Evolutionary conservation across 768 basidiomycete species (phyloP), one percentile per base, ranked within the genome.

Genomic region (Russula olivacea): DNA sequence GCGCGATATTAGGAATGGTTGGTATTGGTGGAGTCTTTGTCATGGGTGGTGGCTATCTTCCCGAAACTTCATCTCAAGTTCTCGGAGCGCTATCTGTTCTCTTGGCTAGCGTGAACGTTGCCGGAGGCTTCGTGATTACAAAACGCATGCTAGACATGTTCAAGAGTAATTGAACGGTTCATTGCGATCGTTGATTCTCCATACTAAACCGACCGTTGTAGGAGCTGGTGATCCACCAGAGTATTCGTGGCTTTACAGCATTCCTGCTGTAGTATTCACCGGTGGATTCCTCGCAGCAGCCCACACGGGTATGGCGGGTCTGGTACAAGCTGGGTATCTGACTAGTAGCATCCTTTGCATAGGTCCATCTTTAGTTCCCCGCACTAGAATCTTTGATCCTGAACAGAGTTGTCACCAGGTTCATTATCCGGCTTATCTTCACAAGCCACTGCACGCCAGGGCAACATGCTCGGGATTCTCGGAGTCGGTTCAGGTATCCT

Each of bases 111-210:
- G 83, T 94, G 63, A 94, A 94, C 70, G 91, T 94, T 58, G 84
- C 88, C 40, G 92, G 92, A 56, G 92, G 92, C 49, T 93, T 93
- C 69, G 85, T 91, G 43, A 87, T 93, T 69, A 93, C 91, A 25
- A 92, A 92, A 73, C 86, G 91, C 48, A 94, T 94, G 92, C 77
- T 94, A 64, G 90, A 93, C 70, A 91, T 94, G 87, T 94, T 94
- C 74, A 90, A 89, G 75, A 85, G 92, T 88, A 59, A 54, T 41
- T 41, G 43, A n/a, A n/a, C n/a, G 72, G 65, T 80, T 65, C 7
- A 36, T 19, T 21, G 3, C 50, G 28, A 52, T 32, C 4, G 57
- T 32, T 3, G 15, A 36, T 41, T 58, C 15, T 23, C 56, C 14
- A 21, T 58, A 41, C 19, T 45, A 36, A 36, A 19, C 60, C 63